These are phyloP conservation scores for Saururus chinensis DNA, from an alignment of 164 flowering plant species.

Conservation along the genomic window DNA sequence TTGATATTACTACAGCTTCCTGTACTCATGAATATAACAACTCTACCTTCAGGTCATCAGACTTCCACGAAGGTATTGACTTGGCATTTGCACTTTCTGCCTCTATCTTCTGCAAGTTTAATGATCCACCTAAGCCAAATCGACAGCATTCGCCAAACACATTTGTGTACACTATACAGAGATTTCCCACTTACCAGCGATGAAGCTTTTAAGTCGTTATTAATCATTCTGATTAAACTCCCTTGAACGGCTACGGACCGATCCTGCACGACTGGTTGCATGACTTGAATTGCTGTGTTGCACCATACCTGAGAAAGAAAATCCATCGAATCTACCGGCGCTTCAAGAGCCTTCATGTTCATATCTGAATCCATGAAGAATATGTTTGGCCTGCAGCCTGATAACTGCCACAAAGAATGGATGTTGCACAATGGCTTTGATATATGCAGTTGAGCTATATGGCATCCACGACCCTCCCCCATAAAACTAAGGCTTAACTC, in stretches of 20 bases:
- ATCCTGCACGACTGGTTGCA: slow-evolving; percentile 40
- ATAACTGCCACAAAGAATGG: slow-evolving; percentile 1
- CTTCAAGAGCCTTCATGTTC: slow-evolving; percentile 36
- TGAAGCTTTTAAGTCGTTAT: slow-evolving; percentile 17
- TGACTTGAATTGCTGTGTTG: slow-evolving; percentile 65
- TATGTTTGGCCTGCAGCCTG: neutral
- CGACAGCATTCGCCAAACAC: neutral
- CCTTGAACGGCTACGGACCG: slow-evolving; percentile 31
- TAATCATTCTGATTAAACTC: slow-evolving; percentile 19
- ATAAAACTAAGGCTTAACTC: neutral
- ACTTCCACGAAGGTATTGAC: slow-evolving; percentile 67
- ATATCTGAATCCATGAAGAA: slow-evolving; percentile 35
- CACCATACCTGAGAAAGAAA: slow-evolving; percentile 82
- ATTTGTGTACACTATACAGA: neutral
- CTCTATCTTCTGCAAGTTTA: slow-evolving; percentile 13
- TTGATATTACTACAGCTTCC: neutral
- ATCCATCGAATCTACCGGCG: slow-evolving; percentile 73
- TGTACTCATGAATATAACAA: neutral
- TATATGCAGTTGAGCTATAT: neutral
- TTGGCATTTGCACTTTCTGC: slow-evolving; percentile 34
- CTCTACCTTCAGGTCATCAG: slow-evolving; percentile 74
- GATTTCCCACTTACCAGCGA: slow-evolving; percentile 22
- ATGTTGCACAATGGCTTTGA: neutral
- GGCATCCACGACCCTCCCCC: slow-evolving; percentile 2
- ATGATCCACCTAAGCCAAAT: neutral